phyloP scores from a whole-genome alignment of 768 basidiomycete genomes.

The Erythrobasidium yunnanense region DNA sequence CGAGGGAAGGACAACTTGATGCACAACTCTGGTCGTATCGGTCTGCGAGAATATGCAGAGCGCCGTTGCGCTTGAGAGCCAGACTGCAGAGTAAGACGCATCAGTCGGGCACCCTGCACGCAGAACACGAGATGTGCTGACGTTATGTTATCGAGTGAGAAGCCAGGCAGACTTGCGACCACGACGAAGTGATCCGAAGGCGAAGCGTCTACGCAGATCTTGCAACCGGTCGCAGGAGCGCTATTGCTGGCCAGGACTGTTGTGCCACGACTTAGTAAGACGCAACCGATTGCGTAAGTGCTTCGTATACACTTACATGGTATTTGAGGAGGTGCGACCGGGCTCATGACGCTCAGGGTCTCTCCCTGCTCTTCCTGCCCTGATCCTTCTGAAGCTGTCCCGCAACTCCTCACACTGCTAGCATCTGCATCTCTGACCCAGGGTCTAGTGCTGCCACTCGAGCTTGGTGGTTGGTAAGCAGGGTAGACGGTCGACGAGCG shows the following conservation, averaged over 20 bases:
- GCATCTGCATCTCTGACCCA: conserved; percentile 13
- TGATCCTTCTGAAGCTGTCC: neutral
- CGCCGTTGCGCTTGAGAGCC: conserved; percentile 23
- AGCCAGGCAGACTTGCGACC: conserved; percentile 13
- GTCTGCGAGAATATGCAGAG: conserved; percentile 25
- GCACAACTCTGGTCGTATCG: neutral
- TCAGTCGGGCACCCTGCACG: neutral
- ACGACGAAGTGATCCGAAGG: conserved; percentile 16
- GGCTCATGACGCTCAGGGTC: conserved; percentile 8
- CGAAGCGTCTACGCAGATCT: conserved; percentile 16
- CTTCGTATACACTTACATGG: conserved; percentile 4
- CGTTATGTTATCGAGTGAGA: conserved; percentile 23
- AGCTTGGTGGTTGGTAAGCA: neutral
- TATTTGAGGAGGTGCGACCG: conserved; percentile 3
- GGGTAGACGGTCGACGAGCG: neutral
- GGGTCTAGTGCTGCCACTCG: neutral
- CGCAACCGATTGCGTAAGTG: neutral
- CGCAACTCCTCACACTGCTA: neutral
- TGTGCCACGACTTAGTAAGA: neutral
- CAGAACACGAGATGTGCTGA: neutral
- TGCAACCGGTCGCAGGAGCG: conserved; percentile 9
- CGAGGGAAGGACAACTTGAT: neutral
- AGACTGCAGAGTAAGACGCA: neutral
- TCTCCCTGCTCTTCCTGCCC: neutral
- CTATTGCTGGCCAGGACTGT: conserved; percentile 17